A percentile compares a stretch with the other conserved stretches of the same genome.
phyloP scores from a whole-genome alignment of 2,329 filamentous ascomycete species.

The Phoma sp. region DNA sequence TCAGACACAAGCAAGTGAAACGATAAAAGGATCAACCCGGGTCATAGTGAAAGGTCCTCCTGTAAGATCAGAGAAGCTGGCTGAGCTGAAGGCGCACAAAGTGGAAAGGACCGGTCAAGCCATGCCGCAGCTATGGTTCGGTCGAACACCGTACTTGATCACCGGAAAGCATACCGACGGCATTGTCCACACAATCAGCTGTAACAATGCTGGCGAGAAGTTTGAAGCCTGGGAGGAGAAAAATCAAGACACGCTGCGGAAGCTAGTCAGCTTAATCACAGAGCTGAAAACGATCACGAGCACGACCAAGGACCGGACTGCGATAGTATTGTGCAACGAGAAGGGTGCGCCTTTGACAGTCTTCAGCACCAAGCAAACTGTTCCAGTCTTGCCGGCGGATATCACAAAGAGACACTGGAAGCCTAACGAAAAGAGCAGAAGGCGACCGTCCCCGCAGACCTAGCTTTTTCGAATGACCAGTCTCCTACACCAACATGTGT shows the following conservation, averaged over 20 bases:
- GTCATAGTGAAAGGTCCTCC: conserved; percentile 10
- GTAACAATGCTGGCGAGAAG: background rate
- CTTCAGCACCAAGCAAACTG: conserved; percentile 12
- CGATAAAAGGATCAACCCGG: background rate
- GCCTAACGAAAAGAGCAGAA: no score
- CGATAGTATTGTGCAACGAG: conserved; percentile 17
- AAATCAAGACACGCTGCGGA: conserved; percentile 22
- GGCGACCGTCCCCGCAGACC: no score
- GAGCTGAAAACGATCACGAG: conserved; percentile 14
- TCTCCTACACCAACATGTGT: no score
- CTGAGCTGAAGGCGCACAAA: conserved; percentile 27
- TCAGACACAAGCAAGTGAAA: no score
- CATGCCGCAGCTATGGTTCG: conserved; percentile 32
- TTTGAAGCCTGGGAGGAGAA: conserved; percentile 24
- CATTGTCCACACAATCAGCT: conserved; percentile 13
- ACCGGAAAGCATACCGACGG: conserved; percentile 23
- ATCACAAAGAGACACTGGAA: conserved; percentile 17
- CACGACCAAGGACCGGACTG: conserved; percentile 6
- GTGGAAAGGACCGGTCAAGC: background rate
- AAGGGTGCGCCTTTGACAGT: conserved; percentile 20
- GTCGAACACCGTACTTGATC: conserved; percentile 28
- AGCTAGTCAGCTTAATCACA: conserved; percentile 25
- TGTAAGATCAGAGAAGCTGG: conserved; percentile 14
- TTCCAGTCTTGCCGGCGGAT: conserved; percentile 17
- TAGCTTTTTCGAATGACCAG: no score